Conservation (phyloP, 1,284 basidiomycete genomes). For the Acaromyces ingoldii region DNA sequence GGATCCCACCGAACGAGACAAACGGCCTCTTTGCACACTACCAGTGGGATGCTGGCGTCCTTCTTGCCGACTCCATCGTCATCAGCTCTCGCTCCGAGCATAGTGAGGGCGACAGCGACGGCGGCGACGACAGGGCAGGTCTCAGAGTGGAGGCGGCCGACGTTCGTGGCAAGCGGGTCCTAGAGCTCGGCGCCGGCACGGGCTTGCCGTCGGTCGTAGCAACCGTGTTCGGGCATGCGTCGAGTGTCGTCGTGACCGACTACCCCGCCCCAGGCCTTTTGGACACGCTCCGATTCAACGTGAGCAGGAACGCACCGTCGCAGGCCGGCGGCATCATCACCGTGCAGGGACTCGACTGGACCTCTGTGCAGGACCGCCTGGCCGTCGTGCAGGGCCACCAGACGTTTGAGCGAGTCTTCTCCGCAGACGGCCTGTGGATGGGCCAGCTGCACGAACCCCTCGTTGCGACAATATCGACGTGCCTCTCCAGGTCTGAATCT, state of each 20-base stretch:
- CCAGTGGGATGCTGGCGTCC: constrained; percentile 46
- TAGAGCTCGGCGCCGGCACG: constrained; percentile 43
- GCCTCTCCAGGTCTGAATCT: constrained; percentile 17
- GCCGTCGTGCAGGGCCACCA: no score
- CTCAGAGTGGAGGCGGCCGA: constrained; percentile 16
- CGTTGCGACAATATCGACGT: constrained; percentile 28
- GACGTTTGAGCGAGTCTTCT: constrained; percentile 32
- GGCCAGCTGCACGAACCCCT: constrained; percentile 37
- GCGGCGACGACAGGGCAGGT: background rate
- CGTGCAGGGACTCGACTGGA: no score
- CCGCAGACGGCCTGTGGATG: constrained; percentile 47
- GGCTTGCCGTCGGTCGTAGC: constrained; percentile 36
- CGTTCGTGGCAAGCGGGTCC: constrained; percentile 20
- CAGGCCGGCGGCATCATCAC: no score
- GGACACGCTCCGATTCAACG: no score
- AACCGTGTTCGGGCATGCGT: constrained; percentile 22
- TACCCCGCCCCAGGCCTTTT: constrained; percentile 18
- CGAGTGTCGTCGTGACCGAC: constrained; percentile 12
- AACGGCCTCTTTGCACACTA: constrained; percentile 41
- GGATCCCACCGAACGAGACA: constrained; percentile 20
- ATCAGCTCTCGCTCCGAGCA: constrained; percentile 11
- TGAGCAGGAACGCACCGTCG: no score
- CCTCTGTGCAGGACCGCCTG: no score
- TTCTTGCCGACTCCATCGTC: constrained; percentile 31
- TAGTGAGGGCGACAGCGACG: no score